Conservation (phyloP, 495 filamentous ascomycete genomes). For the Astrothelium subdiscretum region DNA sequence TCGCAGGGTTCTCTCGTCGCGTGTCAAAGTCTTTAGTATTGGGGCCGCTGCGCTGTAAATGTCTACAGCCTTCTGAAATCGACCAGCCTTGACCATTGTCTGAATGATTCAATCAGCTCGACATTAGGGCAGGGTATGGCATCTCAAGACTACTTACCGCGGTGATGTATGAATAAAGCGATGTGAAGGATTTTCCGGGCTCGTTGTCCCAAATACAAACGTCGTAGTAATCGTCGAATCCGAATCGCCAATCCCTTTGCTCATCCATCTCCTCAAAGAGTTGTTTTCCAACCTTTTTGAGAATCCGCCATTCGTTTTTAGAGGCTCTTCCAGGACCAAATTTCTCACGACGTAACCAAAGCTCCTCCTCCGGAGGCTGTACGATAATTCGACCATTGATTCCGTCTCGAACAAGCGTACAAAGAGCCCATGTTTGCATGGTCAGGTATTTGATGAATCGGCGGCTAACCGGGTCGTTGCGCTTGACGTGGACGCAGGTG, state of each 20-base stretch:
- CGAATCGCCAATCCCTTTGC: conserved; percentile 34
- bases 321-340: conserved; percentile 33
- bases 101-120: conserved; percentile 11
- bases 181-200: conserved; percentile 20
- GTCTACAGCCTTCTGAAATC: conserved; percentile 21
- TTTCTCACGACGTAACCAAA: conserved; percentile 37
- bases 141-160: conserved; percentile 21
- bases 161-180: conserved; percentile 20
- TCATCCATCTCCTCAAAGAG: conserved; percentile 34
- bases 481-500: conserved; percentile 39
- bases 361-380: conserved; percentile 31
- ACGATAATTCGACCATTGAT: conserved; percentile 36
- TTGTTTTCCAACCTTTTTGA: conserved; percentile 25
- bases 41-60: conserved; percentile 25
- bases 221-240: conserved; percentile 40
- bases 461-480: conserved; percentile 36
- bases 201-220: conserved; percentile 40
- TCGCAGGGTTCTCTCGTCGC: conserved; percentile 28
- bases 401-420: conserved; percentile 37
- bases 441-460: conserved; percentile 39
- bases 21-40: conserved; percentile 30
- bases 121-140: background rate
- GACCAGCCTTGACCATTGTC: conserved; percentile 31
- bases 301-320: conserved; percentile 32
- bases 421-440: conserved; percentile 32